Evolutionary conservation across 2,329 filamentous ascomycete species (phyloP), one percentile per base, ranked within the genome.

Genomic region (Bipolaris oryzae): DNA sequence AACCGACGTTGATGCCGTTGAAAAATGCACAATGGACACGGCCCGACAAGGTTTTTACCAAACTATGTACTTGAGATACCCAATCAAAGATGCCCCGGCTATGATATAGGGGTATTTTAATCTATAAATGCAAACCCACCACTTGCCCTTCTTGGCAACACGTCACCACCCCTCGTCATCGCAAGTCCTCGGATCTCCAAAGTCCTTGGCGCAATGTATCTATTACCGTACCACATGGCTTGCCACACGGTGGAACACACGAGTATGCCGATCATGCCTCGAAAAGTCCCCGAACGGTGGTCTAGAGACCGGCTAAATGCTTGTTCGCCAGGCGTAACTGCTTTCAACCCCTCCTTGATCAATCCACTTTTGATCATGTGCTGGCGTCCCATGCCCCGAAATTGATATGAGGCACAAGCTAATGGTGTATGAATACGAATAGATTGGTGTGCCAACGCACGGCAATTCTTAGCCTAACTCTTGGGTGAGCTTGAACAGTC

Each of bases 1-100:
- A 88, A 91, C 38, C 61, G 62, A 31, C 57, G 62, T 20, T 62
- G 57, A 60, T 41, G 25, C 21, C 15, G 16, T 25, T 23, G 21
- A 20, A 31, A 13, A 31, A 31, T 31, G 28, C 28, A 13, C 28
- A 31, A 16, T 5, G 21, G 23, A 18, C 54, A 7, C 15, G n/a
- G 34, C n/a, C 43, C 20, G 28, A 35, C 45, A 37, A 18, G 18
- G 37, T 31, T 13, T 37, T 35, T 25, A 20, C n/a, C 18, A 23
- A 9, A 28, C 1, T 35, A 20, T 23, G 28, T 50, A 15, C 31
- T 31, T 20, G n/a, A 47, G 28, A 46, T 38, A 57, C 16, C 50
- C 54, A 31, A 35, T 34, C 20, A 25, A 31, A 28, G 10, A 37
- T 28, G 25, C 39, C 16, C 18, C 21, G 21, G 45, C 31, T 11